Evolutionary conservation across 2,329 filamentous ascomycete genomes (phyloP), one percentile per base, ranked within the genome.

Genomic region (Emergomyces orientalis): DNA sequence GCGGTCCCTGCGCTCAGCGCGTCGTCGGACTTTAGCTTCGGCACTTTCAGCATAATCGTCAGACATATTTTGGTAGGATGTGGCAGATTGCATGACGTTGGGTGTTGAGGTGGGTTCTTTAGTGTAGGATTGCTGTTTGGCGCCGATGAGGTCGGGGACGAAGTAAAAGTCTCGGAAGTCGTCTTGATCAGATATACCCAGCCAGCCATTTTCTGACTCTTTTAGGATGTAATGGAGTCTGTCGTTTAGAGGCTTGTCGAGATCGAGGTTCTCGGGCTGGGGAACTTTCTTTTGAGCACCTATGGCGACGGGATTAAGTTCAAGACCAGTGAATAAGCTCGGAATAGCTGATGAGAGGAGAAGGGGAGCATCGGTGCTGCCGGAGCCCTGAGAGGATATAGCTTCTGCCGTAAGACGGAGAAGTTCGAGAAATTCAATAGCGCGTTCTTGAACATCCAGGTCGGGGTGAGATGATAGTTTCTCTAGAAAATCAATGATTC

Each of bases 381-480:
- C 65, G 22, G 70, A 64, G 17, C 68, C 65, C 47, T 71, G 68
- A 3, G 74, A 69, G 4, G 70, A 72, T 43, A 80, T 66, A 49
- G 93, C 91, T 77, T 99, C 94, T 0, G 87, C 86, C 1, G 90
- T 91, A 54, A 99, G 81, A 63, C 91, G 91, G 70, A 97, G 84
- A 14, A 97, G 81, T 72, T 99, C 94, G 0, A 91, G 83, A 69
- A 96, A 95, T 72, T 97, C 92, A 1, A 97, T 92, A 2, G 92
- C 88, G 63, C 94, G 86, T 74, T 97, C 94, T 76, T 99, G 94
- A 3, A 99, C 91, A 72, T 99, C 94, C 1, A 99, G 81, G 69
- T 87, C 90, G 0, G 93, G 92, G 73, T 97, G 91, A 49, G 87
- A 81, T 0, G 87, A 86, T 19, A 97, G 76, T 0, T 87, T 84